Evolutionary conservation across 2,329 filamentous ascomycete species (phyloP), one percentile per base, ranked within the genome.

Genomic region (Neonectria ditissima): DNA sequence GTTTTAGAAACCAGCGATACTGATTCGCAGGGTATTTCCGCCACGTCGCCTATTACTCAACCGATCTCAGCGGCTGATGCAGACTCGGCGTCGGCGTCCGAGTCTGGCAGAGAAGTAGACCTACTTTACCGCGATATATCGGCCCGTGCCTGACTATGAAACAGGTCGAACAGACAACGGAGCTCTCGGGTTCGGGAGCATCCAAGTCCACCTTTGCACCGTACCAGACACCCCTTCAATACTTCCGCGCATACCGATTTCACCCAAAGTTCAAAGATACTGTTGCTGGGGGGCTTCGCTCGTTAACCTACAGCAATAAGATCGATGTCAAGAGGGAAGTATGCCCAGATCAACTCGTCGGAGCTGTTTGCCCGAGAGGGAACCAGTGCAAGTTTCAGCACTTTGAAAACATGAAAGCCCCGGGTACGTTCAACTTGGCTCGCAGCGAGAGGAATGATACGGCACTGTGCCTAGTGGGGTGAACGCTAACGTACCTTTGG

Each of bases 281-380:
- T 60, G 89, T 97, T 61, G 77, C 87, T 59, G 91, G 90, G 66
- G 95, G 95, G 45, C 91, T 94, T 75, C 90, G 91, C 75, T 98
- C 96, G 68, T 85, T 97, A 82, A 98, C 94, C 45, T 98, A 95
- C 81, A 97, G 93, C 81, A 92, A 97, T 79, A 91, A 90, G 71
- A 97, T 99, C 79, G 89, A 97, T 76, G 84, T 89, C 24, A 84
- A 88, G 65, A 89, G 87, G 71, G 86, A 87, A 65, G 75, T 98
- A 52, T 99, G 96, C 79, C 90, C 89, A 39, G 91, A 88, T 73
- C 92, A 97, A 78, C 81, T 92, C 66, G 83, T 85, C 51, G 89
- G 89, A 55, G 88, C 89, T 65, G 82, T 84, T 69, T 98, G 96
- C 67, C 78, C 85, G 30, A 90, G 91, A 70, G 92, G 94, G 74